phyloP scores from a whole-genome alignment of 352 stramenopile species.

The Pythium phragmiticola region DNA sequence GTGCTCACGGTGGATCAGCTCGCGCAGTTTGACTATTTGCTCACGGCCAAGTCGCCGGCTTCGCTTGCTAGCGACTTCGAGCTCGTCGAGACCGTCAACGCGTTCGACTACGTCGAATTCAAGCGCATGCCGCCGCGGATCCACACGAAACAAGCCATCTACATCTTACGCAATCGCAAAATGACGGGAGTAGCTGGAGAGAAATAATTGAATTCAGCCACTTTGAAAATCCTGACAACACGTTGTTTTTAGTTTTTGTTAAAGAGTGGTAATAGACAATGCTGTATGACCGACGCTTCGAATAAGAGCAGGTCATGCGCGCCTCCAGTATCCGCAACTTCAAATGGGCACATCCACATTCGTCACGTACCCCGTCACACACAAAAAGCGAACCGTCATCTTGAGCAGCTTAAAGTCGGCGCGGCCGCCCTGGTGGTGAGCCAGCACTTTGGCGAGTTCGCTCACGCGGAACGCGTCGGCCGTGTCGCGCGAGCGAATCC shows the following conservation, averaged over 20 bases:
- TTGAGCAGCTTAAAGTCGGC: slow-evolving; percentile 31
- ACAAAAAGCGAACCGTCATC: slow-evolving; percentile 56
- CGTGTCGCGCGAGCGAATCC: slow-evolving; percentile 36
- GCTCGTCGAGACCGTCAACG: slow-evolving; percentile 44
- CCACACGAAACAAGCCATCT: slow-evolving; percentile 50
- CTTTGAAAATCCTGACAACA: not conserved
- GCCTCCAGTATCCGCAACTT: not conserved
- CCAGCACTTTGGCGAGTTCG: slow-evolving; percentile 28
- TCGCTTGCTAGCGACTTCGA: slow-evolving; percentile 43
- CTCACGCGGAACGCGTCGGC: slow-evolving; percentile 30
- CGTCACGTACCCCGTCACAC: slow-evolving; percentile 42
- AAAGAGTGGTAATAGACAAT: no score
- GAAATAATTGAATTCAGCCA: not conserved
- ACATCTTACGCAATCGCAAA: slow-evolving; percentile 48
- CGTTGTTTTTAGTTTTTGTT: no score
- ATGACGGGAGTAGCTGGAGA: not conserved
- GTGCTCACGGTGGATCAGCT: slow-evolving; percentile 48
- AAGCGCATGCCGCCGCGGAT: slow-evolving; percentile 39
- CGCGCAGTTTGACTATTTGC: slow-evolving; percentile 55
- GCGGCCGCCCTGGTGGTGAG: slow-evolving; percentile 8
- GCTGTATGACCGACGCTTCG: not conserved
- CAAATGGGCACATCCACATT: slow-evolving; percentile 30
- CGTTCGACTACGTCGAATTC: slow-evolving; percentile 44
- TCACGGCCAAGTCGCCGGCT: slow-evolving; percentile 46
- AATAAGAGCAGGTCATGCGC: not conserved